Percentiles rank a stretch among this genome's conserved stretches.
phyloP scores from a whole-genome alignment of 1,284 basidiomycete species.

The Fomitiporia mediterranea region DNA sequence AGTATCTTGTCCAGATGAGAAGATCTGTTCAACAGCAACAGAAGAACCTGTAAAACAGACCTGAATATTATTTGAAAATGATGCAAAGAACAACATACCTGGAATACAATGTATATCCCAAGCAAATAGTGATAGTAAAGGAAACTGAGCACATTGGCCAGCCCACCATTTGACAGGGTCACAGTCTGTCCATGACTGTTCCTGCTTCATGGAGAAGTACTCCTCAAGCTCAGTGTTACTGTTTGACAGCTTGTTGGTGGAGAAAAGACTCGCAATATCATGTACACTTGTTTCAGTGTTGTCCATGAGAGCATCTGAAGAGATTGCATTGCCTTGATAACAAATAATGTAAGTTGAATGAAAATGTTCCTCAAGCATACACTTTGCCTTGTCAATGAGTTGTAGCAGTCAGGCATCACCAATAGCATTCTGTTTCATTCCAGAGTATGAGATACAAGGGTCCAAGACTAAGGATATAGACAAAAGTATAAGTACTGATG shows the following conservation, averaged over 20 bases:
- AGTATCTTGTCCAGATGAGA: slow-evolving; percentile 34
- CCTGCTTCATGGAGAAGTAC: slow-evolving; percentile 21
- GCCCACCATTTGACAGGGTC: slow-evolving; percentile 26
- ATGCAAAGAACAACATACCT: slow-evolving; percentile 19
- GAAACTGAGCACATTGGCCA: slow-evolving; percentile 19
- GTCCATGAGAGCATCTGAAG: not conserved
- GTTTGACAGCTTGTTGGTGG: not conserved
- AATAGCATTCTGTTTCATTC: slow-evolving; percentile 6
- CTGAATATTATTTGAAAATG: not conserved
- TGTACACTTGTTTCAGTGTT: not conserved
- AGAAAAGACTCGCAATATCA: not conserved
- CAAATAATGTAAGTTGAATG: not conserved
- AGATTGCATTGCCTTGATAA: too few species aligned
- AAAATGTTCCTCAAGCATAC: slow-evolving; percentile 3
- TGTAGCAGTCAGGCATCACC: slow-evolving; percentile 4
- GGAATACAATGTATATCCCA: slow-evolving; percentile 25
- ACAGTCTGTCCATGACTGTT: slow-evolving; percentile 5
- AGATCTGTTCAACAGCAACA: slow-evolving; percentile 34
- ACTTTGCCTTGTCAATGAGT: slow-evolving; percentile 3
- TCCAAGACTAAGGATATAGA: slow-evolving; percentile 16
- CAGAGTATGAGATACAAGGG: slow-evolving; percentile 16
- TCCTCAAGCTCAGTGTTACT: slow-evolving; percentile 20
- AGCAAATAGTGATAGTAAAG: slow-evolving; percentile 21
- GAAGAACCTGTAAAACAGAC: slow-evolving; percentile 27
- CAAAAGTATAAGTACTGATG: slow-evolving; percentile 3